phyloP scores from a whole-genome alignment of 331 rosid species.

The Malus hybrid region DNA sequence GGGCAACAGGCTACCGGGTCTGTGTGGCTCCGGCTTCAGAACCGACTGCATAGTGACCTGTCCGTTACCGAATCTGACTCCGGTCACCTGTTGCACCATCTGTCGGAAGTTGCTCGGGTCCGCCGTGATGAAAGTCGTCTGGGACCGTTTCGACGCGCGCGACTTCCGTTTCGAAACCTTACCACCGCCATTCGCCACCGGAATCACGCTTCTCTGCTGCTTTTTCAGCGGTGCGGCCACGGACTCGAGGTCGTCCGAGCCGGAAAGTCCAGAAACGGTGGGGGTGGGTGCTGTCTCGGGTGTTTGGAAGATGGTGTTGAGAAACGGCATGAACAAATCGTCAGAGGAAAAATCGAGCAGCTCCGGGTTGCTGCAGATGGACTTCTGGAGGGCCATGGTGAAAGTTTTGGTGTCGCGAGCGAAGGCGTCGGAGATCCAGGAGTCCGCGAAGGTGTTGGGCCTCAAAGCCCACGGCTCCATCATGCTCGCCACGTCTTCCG shows the following conservation, averaged over 20 bases:
- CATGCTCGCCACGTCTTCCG: slow-evolving; percentile 32
- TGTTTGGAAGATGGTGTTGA: not conserved
- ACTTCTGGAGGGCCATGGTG: slow-evolving; percentile 53
- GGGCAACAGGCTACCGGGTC: slow-evolving; percentile 20
- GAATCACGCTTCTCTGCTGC: slow-evolving; percentile 4
- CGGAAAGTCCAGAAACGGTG: slow-evolving; percentile 53
- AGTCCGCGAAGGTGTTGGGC: slow-evolving; percentile 22
- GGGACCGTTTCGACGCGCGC: slow-evolving; percentile 68
- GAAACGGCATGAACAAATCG: slow-evolving; percentile 22
- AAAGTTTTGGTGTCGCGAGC: slow-evolving; percentile 46
- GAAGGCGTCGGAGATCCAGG: slow-evolving; percentile 47
- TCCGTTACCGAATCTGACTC: slow-evolving; percentile 37
- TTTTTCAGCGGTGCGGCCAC: slow-evolving; percentile 29
- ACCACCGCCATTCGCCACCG: slow-evolving; percentile 18
- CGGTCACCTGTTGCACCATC: slow-evolving; percentile 96
- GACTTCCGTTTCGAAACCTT: slow-evolving; percentile 63
- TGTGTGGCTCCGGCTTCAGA: slow-evolving; percentile 74
- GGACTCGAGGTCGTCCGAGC: slow-evolving; percentile 50
- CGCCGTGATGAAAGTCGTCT: slow-evolving; percentile 79
- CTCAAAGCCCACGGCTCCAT: slow-evolving; percentile 49
- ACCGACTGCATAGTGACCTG: slow-evolving; percentile 31
- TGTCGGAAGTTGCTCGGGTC: slow-evolving; percentile 87
- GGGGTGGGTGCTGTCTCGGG: slow-evolving; percentile 35
- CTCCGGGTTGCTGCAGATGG: slow-evolving; percentile 23
- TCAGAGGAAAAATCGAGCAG: not conserved